Conservation (phyloP, 2,329 filamentous ascomycete genomes). For the Claviceps monticola region DNA sequence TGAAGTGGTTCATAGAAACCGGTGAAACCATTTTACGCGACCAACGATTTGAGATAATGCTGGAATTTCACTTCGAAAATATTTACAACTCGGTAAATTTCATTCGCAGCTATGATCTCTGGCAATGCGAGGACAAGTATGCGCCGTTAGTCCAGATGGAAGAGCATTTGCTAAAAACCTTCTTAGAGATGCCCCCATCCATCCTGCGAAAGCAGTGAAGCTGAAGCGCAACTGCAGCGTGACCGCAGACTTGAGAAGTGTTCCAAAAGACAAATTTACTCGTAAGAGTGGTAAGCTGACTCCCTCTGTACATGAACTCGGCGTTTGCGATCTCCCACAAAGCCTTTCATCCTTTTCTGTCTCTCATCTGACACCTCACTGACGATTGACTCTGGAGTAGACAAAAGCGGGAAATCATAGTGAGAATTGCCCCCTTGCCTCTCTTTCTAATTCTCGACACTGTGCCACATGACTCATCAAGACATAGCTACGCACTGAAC, state of each 20-base stretch:
- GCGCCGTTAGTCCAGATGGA: background rate
- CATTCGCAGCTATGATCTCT: background rate
- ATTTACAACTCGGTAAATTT: background rate
- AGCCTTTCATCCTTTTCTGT: background rate
- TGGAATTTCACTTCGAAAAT: background rate
- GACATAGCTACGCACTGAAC: background rate
- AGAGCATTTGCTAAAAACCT: background rate
- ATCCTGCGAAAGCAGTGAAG: background rate
- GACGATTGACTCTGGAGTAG: background rate
- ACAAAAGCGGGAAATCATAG: background rate
- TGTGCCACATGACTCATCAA: background rate
- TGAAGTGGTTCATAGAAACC: background rate
- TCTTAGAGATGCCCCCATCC: background rate
- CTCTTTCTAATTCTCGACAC: background rate
- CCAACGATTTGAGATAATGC: background rate
- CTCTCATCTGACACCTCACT: background rate
- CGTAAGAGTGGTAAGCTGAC: background rate
- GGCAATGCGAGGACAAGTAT: slow-evolving; percentile 2
- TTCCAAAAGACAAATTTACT: background rate
- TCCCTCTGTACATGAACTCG: background rate
- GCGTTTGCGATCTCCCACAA: background rate
- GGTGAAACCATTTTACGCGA: background rate
- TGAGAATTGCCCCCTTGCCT: background rate
- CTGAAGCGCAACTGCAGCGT: background rate
- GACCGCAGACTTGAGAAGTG: background rate